Conservation (phyloP, 768 basidiomycete genomes). For the Trametes cubensis region DNA sequence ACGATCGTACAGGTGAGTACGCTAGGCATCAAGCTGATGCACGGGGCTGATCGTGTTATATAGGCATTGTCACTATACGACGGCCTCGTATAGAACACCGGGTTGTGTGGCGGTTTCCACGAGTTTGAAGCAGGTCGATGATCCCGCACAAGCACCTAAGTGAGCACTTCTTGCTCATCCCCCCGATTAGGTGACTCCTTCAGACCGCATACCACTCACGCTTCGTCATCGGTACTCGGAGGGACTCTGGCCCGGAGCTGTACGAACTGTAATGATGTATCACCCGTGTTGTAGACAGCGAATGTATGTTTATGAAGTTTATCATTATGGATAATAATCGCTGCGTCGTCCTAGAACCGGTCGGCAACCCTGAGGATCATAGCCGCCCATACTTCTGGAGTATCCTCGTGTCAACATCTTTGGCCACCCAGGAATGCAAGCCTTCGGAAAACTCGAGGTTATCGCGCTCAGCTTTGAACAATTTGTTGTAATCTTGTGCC, state of each 20-base stretch:
- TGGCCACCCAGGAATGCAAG: slow-evolving; percentile 79
- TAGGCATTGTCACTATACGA: slow-evolving; percentile 95
- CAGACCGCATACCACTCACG: slow-evolving; percentile 2
- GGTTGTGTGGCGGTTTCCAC: slow-evolving; percentile 15
- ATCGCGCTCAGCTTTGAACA: slow-evolving; percentile 90
- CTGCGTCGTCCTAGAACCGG: neutral
- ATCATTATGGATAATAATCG: slow-evolving; percentile 23
- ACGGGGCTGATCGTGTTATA: slow-evolving; percentile 16
- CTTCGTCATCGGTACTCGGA: slow-evolving; percentile 12
- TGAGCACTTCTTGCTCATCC: neutral
- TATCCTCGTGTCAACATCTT: slow-evolving; percentile 78
- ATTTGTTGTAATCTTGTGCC: slow-evolving; percentile 83
- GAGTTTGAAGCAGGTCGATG: slow-evolving; percentile 12
- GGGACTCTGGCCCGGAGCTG: slow-evolving; percentile 19
- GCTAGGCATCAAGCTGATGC: slow-evolving; percentile 2
- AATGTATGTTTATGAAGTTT: slow-evolving; percentile 20
- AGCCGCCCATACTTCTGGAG: slow-evolving; percentile 67
- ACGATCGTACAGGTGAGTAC: slow-evolving; percentile 91
- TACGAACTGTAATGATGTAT: slow-evolving; percentile 19
- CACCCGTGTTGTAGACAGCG: slow-evolving; percentile 15
- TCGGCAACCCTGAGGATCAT: slow-evolving; percentile 8
- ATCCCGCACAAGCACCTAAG: neutral
- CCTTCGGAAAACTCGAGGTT: slow-evolving; percentile 92
- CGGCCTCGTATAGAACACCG: slow-evolving; percentile 68
- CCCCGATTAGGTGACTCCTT: slow-evolving; percentile 3